These are phyloP conservation scores for Neurospora sp. DNA, from an alignment of 495 filamentous ascomycete species.

Conservation along the genomic window DNA sequence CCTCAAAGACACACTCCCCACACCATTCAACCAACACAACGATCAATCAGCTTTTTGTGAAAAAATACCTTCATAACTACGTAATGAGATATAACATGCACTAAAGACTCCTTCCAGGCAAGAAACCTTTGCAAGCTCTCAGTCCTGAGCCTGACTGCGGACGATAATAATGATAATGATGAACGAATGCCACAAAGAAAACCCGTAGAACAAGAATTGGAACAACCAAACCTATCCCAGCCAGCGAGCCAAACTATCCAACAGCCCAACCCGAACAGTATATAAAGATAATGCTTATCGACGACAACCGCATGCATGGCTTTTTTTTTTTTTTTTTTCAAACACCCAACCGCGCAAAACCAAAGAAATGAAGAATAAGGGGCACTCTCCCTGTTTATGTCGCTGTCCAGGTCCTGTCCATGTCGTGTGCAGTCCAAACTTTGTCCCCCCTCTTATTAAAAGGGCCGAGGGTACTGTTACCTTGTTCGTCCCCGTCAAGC, in stretches of 20 bases:
- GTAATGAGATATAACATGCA: background rate
- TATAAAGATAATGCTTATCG: background rate
- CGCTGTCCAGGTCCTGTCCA: background rate
- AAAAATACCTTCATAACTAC: background rate
- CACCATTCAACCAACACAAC: too few relatives aligned
- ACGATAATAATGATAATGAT: background rate
- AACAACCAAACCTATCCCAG: background rate
- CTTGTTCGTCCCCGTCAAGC: background rate
- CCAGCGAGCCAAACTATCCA: background rate
- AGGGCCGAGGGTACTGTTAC: background rate
- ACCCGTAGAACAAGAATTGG: background rate
- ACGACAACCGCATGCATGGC: background rate
- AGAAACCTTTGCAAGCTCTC: background rate
- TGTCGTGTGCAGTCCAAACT: background rate
- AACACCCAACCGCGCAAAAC: background rate
- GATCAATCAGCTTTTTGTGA: too few relatives aligned
- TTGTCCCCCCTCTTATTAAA: background rate
- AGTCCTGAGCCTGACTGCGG: background rate
- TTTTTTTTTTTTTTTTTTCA: background rate
- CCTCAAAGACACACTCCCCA: too few relatives aligned
- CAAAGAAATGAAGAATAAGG: background rate
- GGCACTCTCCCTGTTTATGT: background rate
- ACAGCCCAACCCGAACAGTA: background rate
- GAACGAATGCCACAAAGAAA: background rate
- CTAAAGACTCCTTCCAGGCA: background rate